These are phyloP conservation scores for Penicillium sp. DNA, from an alignment of 2,329 filamentous ascomycete species.

Conservation along the genomic window DNA sequence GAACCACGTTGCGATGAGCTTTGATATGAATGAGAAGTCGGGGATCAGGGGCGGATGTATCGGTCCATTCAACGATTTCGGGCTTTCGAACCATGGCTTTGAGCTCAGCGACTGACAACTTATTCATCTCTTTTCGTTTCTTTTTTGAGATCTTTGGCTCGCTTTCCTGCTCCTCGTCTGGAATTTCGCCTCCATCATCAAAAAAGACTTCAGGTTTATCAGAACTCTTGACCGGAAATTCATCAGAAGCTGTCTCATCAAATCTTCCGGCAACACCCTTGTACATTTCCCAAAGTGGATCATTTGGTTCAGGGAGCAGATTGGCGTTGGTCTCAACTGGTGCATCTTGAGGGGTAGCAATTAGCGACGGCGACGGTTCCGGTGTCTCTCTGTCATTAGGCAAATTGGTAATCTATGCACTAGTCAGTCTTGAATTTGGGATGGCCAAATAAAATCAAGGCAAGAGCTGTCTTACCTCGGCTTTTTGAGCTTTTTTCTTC, in stretches of 20 bases:
- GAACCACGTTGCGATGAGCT: constrained; percentile 89
- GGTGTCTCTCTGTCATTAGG: constrained; percentile 3
- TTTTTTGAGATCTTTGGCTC: constrained; percentile 84
- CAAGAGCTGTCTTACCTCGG: constrained; percentile 48
- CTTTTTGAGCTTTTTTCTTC: constrained; percentile 91
- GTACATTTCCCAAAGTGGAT: constrained; percentile 81
- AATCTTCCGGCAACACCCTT: constrained; percentile 81
- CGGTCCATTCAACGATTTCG: constrained; percentile 96
- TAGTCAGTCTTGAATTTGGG: constrained; percentile 1
- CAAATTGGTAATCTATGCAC: constrained; percentile 8
- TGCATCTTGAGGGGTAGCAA: constrained; percentile 7
- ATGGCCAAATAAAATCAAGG: neutral
- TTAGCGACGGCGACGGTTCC: constrained; percentile 12
- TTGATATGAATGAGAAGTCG: constrained; percentile 91
- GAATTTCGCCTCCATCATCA: constrained; percentile 80
- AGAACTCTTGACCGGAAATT: constrained; percentile 61
- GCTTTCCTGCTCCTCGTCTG: constrained; percentile 65
- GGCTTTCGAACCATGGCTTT: constrained; percentile 89
- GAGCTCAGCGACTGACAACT: constrained; percentile 89
- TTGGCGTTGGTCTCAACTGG: constrained; percentile 50
- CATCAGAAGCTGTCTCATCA: constrained; percentile 62
- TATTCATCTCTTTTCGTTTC: constrained; percentile 86
- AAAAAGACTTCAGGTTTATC: constrained; percentile 85
- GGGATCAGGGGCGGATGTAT: constrained; percentile 87
- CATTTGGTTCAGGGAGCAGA: constrained; percentile 59